Evolutionary conservation across 2,329 filamentous ascomycete genomes (phyloP).

Genomic region (Aspergillus amoenus): DNA sequence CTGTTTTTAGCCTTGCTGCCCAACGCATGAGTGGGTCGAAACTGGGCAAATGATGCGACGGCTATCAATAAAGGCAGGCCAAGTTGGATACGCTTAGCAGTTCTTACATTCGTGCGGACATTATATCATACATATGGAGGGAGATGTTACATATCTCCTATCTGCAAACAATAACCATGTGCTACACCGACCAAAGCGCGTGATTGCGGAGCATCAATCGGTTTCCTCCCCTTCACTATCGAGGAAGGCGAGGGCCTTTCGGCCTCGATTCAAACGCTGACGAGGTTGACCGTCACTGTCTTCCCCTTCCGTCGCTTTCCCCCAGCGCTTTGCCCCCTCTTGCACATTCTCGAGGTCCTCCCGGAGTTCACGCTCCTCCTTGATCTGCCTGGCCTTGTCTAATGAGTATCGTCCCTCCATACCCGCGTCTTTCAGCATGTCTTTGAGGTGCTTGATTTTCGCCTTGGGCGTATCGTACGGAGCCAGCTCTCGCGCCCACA

Average conservation of each 20-base stretch:
- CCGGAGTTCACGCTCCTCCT: constrained; percentile 78
- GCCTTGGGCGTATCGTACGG: constrained; percentile 69
- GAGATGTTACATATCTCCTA: not conserved
- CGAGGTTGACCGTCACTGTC: constrained; percentile 40
- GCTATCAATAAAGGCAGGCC: not conserved
- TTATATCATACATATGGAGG: not conserved
- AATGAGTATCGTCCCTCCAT: constrained; percentile 88
- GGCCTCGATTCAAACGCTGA: constrained; percentile 44
- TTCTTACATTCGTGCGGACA: constrained; percentile 1
- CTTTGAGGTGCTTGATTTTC: constrained; percentile 79
- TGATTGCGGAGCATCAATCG: constrained; percentile 31
- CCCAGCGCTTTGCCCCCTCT: constrained; percentile 79
- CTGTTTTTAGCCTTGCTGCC: constrained; percentile 88
- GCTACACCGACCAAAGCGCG: not conserved
- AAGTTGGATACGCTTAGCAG: not conserved
- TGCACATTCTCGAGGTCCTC: constrained; percentile 83
- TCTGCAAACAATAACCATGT: not conserved
- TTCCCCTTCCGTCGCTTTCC: constrained; percentile 50
- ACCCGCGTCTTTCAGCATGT: constrained; percentile 75
- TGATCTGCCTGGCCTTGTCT: constrained; percentile 81
- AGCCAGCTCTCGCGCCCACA: constrained; percentile 85
- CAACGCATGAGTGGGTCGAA: constrained; percentile 68
- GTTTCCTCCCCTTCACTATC: constrained; percentile 68
- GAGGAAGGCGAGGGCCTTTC: constrained; percentile 57
- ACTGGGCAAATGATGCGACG: constrained; percentile 31